Base-by-base conservation (phyloP, 31 red algal species). In the Endocladia muricata region DNA sequence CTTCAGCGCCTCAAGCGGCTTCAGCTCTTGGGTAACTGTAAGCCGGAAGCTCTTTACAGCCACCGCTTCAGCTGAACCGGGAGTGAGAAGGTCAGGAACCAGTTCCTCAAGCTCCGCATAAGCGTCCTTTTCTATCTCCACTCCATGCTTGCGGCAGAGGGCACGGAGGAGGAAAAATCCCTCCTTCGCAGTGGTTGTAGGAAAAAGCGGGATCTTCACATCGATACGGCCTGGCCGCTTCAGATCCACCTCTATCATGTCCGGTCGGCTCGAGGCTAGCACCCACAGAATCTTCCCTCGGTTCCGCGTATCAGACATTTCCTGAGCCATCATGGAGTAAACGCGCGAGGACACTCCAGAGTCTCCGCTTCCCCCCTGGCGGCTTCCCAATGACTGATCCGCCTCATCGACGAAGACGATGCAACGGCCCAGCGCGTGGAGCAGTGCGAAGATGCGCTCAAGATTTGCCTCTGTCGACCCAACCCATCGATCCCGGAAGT, bases 361-460 rank as follows among this genome's bases (percentile, higher is more conserved):
- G 22, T 64, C 60, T 25, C 60, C 60, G 11, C 13, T 17, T 17
- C 60, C 26, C 17, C 19, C 15, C 11, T 64, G 15, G 30, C 60
- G 60, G 17, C 30, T 64, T 11, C 60, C 60, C 26, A 64, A 26
- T 25, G 60, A 15, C 30, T 64, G 60, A 26, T 64, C 60, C 17
- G 60, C 60, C 30, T 64, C 60, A 64, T 64, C 60, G 22, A 64
- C 60, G 30, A 64, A 64, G 22, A 64, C 60, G 22, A 64, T 64
- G 26, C 60, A 64, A 64, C 60, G 60, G 11, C 60, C 60, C 13
- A 64, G 22, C 9, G 60, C 60, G 22, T 64, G 60, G 13, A 64
- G 9, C 60, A 64, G 22, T 17, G 15, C 11, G 22, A 64, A 64
- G 60, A 64, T 64, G 11, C 30, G 17, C 26, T 64, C 60, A 29